Base-by-base conservation (phyloP, 2,329 filamentous ascomycete species). In the Xylaria sp. region DNA sequence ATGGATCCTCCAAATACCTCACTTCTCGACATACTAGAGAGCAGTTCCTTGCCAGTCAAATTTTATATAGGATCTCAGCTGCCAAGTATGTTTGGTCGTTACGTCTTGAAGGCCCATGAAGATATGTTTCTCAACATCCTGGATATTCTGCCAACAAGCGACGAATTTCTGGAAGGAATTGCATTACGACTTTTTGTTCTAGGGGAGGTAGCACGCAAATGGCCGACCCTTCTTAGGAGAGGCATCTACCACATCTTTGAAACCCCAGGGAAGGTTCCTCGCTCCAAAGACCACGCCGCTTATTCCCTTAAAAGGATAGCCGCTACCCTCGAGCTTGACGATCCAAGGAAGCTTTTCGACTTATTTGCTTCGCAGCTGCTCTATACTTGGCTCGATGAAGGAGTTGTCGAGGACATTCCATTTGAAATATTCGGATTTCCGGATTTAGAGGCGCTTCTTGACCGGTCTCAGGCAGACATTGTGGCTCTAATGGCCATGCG, bases 161-260 rank as follows among this genome's bases (percentile, higher is more conserved):
- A 87, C 4, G 87, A 89, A 38, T 90, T 90, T 79, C 81, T 86
- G 13, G 94, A 97, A 79, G 95, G 94, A 0, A 95, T 98, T 73
- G 93, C 93, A 0, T 87, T 97, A 71, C 90, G 96, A 6, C 82
- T 98, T 2, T 88, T 92, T 70, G 88, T 93, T 9, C 82, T 98
- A 11, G 88, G 92, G 1, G 89, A 89, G 64, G 82, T 99, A 66
- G 96, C 92, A 28, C 92, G 93, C 36, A 83, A 85, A 59, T 98
- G 95, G 93, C 90, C 93, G 67, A 97, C 94, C 0, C 84, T 98
- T 23, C 85, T 97, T 51, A 90, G 94, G 60, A 89, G 92, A 71
- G 94, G 93, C 72, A 92, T 97, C 20, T 99, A 97, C 78, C 92
- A 96, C 78, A 94, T 98, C 26, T 97, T 98, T 74, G 96, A 98